phyloP scores from a whole-genome alignment of 108 stramenopile species.

The Conticribra weissflogii region DNA sequence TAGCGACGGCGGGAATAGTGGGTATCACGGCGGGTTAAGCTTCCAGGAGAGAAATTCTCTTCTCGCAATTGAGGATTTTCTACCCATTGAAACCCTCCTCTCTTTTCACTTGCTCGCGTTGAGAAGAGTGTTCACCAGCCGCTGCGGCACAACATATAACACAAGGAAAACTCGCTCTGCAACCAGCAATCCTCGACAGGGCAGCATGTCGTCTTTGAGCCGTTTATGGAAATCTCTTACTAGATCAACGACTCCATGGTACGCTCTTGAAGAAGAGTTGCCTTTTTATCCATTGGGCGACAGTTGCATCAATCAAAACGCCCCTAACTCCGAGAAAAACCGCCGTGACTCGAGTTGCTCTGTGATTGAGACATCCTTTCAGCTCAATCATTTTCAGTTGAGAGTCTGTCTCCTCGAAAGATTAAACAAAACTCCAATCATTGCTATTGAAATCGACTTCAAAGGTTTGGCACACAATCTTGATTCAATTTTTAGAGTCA shows the following conservation, averaged over 20 bases:
- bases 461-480: slow-evolving; percentile 53
- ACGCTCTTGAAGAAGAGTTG: slow-evolving; percentile 10
- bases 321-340: too few species aligned
- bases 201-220: slow-evolving; percentile 21
- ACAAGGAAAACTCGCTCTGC: neutral
- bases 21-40: slow-evolving; percentile 72
- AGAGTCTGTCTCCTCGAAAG: slow-evolving; percentile 24
- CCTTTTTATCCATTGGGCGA: neutral
- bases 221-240: slow-evolving; percentile 24
- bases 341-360: neutral
- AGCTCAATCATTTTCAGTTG: slow-evolving; percentile 11
- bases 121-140: slow-evolving; percentile 46
- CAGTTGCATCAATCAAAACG: neutral
- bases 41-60: slow-evolving; percentile 63
- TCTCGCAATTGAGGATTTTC: slow-evolving; percentile 63
- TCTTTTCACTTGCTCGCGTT: slow-evolving; percentile 81
- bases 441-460: slow-evolving; percentile 36
- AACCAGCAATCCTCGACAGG: neutral
- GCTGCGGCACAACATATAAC: slow-evolving; percentile 1
- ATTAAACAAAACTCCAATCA: slow-evolving; percentile 19
- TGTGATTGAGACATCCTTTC: slow-evolving; percentile 11
- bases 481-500: slow-evolving; percentile 59
- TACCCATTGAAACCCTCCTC: slow-evolving; percentile 77
- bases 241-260: slow-evolving; percentile 20
- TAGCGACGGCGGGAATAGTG: slow-evolving; percentile 37